Evolutionary conservation across 2,329 filamentous ascomycete species (phyloP).

Genomic region (Fonsecaea pedrosoi): DNA sequence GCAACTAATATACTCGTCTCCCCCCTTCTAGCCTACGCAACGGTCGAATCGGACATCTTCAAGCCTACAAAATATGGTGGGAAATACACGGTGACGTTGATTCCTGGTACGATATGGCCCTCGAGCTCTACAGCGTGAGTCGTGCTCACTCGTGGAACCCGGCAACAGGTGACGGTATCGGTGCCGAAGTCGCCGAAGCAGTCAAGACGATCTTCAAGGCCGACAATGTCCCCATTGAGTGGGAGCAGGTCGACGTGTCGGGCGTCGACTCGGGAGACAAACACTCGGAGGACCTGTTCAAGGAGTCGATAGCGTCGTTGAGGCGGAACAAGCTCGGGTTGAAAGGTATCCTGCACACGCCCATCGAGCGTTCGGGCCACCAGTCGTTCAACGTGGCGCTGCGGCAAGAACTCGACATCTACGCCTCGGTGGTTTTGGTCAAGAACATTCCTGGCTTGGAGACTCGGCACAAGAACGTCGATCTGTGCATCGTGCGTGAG

Average conservation of each 20-base stretch:
- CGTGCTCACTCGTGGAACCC: slow-evolving; percentile 22
- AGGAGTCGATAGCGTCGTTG: slow-evolving; percentile 91
- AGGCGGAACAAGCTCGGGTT: slow-evolving; percentile 98
- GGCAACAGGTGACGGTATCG: slow-evolving; percentile 81
- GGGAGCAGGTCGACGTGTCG: slow-evolving; percentile 97
- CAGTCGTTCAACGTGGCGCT: slow-evolving; percentile 99
- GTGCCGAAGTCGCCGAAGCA: slow-evolving; percentile 94
- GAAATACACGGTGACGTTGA: slow-evolving; percentile 98
- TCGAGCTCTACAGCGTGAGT: neutral
- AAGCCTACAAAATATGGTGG: slow-evolving; percentile 98
- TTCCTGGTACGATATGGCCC: slow-evolving; percentile 71
- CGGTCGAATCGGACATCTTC: slow-evolving; percentile 93
- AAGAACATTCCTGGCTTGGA: slow-evolving; percentile 99
- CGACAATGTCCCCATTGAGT: slow-evolving; percentile 97
- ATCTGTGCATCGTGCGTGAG: slow-evolving; percentile 99
- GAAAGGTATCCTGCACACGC: slow-evolving; percentile 98
- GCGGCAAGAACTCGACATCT: slow-evolving; percentile 99
- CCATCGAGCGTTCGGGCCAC: slow-evolving; percentile 94
- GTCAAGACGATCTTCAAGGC: slow-evolving; percentile 99
- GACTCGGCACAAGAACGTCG: slow-evolving; percentile 95
- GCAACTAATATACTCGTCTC: slow-evolving; percentile 11
- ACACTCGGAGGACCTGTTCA: slow-evolving; percentile 92
- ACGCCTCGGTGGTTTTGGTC: slow-evolving; percentile 95
- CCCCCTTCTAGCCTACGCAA: slow-evolving; percentile 58
- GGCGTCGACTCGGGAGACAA: slow-evolving; percentile 85